Percentiles rank a stretch among this genome's conserved stretches.
Conservation (phyloP, 768 basidiomycete genomes). For the Fistulinella prunicolor region DNA sequence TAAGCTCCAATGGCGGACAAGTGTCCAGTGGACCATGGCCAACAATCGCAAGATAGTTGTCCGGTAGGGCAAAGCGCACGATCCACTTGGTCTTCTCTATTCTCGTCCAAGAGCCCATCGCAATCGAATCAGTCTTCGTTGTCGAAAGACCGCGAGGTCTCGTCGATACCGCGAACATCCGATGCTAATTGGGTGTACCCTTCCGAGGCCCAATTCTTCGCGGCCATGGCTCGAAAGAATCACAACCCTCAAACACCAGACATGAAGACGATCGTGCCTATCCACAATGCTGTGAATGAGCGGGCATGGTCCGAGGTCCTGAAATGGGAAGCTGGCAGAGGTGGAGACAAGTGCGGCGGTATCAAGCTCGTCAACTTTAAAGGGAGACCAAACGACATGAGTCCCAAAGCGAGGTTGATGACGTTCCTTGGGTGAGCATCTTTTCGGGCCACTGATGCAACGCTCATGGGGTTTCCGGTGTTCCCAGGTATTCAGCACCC, state of each 20-base stretch:
- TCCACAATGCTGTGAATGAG: conserved; percentile 99
- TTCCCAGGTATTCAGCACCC: conserved; percentile 78
- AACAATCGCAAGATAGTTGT: conserved; percentile 41
- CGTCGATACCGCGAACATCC: conserved; percentile 77
- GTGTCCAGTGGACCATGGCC: conserved; percentile 51
- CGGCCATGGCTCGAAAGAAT: conserved; percentile 95
- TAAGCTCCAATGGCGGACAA: conserved; percentile 28
- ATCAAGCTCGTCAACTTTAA: conserved; percentile 86
- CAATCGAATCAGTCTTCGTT: conserved; percentile 34
- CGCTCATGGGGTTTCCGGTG: neutral
- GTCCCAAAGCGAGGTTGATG: conserved; percentile 78
- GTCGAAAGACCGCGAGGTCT: conserved; percentile 73
- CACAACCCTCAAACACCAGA: conserved; percentile 84
- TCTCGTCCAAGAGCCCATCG: conserved; percentile 14
- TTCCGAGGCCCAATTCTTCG: conserved; percentile 96
- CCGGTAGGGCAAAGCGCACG: conserved; percentile 63
- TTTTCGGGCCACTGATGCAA: neutral
- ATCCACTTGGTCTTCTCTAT: conserved; percentile 40
- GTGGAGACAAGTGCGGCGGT: conserved; percentile 80
- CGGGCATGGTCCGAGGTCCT: conserved; percentile 82
- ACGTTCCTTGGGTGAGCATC: conserved; percentile 77
- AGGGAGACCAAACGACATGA: conserved; percentile 78
- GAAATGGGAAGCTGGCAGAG: conserved; percentile 79
- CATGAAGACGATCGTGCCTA: conserved; percentile 95
- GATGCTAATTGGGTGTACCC: conserved; percentile 94